Conservation (phyloP, 140 eudicot species). For the Anethum foeniculum region DNA sequence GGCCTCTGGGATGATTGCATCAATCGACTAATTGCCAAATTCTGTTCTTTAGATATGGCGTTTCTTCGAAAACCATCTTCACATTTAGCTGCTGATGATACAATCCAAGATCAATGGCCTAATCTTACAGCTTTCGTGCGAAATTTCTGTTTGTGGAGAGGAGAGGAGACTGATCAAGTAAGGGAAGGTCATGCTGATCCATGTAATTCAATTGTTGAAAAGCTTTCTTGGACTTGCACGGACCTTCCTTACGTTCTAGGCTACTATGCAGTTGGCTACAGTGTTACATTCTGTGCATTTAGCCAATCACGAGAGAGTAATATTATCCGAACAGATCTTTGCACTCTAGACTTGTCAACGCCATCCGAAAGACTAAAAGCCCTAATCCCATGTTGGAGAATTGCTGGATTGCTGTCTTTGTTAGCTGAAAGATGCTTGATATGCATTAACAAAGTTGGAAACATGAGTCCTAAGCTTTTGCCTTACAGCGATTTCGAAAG, state of each 20-base stretch:
- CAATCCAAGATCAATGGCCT: conserved; percentile 71
- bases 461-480: conserved; percentile 18
- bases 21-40: conserved; percentile 50
- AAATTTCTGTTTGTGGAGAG: conserved; percentile 70
- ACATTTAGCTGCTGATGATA: conserved; percentile 5
- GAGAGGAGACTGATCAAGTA: conserved; percentile 56
- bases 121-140: conserved; percentile 49
- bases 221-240: conserved; percentile 52
- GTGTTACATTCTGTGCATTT: conserved; percentile 61
- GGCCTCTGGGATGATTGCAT: conserved; percentile 83
- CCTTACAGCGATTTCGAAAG: conserved; percentile 56
- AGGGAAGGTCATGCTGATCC: conserved; percentile 51
- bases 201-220: conserved; percentile 39
- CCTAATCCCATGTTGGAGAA: conserved; percentile 66
- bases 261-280: conserved; percentile 55
- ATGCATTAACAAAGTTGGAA: conserved; percentile 6
- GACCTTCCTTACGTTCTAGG: conserved; percentile 70
- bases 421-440: conserved; percentile 41
- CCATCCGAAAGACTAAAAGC: conserved; percentile 57
- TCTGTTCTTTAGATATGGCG: conserved; percentile 40
- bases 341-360: conserved; percentile 47
- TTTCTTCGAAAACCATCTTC: conserved; percentile 42
- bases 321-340: conserved; percentile 53
- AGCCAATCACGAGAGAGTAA: conserved; percentile 41
- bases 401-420: conserved; percentile 47